Evolutionary conservation across 768 basidiomycete species (phyloP).

Genomic region (Podaxis sp.): DNA sequence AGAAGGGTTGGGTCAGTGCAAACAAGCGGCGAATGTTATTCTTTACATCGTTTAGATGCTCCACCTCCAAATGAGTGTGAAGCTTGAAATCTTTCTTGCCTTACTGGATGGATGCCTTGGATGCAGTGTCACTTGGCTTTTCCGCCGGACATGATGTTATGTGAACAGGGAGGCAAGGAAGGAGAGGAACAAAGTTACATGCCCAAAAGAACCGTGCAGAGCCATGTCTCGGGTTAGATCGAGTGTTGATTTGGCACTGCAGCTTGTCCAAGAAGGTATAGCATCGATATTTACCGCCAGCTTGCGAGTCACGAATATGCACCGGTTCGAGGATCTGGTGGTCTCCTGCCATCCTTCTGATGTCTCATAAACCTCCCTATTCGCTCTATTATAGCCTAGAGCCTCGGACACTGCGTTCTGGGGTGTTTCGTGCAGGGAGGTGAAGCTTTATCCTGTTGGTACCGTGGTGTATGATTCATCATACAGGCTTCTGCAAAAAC

Average conservation of each 20-base stretch:
- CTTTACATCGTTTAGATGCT: neutral
- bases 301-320: too few species aligned
- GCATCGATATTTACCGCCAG: too few species aligned
- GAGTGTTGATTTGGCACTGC: neutral
- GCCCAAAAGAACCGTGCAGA: neutral
- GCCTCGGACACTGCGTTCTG: too few species aligned
- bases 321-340: too few species aligned
- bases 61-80: neutral
- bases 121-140: neutral
- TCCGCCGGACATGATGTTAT: neutral
- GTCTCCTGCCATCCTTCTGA: too few species aligned
- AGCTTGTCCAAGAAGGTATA: too few species aligned
- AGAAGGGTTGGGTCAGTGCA: neutral
- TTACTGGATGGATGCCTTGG: neutral
- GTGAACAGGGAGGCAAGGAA: neutral
- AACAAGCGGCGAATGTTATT: neutral
- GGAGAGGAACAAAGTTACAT: neutral
- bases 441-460: too few species aligned
- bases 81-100: neutral
- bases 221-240: neutral
- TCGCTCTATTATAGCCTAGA: too few species aligned
- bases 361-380: too few species aligned
- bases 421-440: too few species aligned
- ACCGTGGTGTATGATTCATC: too few species aligned
- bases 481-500: too few species aligned